Evolutionary conservation across 257 asterid genomes (phyloP), one percentile per base, ranked within the genome.

Genomic region (Solanum medicagineum): DNA sequence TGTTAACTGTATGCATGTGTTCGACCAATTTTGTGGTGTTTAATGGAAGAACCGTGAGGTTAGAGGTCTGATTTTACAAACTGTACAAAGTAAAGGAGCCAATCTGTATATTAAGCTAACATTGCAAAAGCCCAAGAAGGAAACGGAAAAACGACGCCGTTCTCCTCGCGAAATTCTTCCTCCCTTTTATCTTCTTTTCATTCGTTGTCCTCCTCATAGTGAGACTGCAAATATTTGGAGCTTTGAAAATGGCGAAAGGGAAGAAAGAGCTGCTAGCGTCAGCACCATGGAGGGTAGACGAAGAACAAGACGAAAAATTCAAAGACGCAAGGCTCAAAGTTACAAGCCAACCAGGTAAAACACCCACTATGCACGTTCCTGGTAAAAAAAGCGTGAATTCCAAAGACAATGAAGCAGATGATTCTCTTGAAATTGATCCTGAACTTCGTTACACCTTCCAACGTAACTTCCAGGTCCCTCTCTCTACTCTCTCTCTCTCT

Each of bases 361-460:
- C 98, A 2, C 90, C 98, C 60, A 96, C 91, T 8, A 94, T 96
- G 98, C 98, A 93, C 85, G 93, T 94, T 77, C 97, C 97, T 11
- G 97, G 96, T 2, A 91, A 91, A 92, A 92, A 87, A 85, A 89
- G 90, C 20, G 87, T 54, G 74, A 85, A 85, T 80, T 87, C 93
- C 83, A 75, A 84, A 80, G 87, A 69, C 22, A 90, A 45, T 5
- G 93, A 90, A 47, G 94, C 59, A 13, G 90, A 86, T 10, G 90
- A 94, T 65, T 90, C 95, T 29, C 91, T 89, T 62, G 94, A 95
- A 87, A 95, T 96, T 70, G 99, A 96, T 87, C 94, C 98, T 42
- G 97, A 96, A 47, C 89, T 96, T 20, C 98, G 99, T 42, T 95
- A 96, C 93, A 89, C 94, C 91, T 96, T 96, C 93, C 98, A 96